Conservation (phyloP, 1,139 yeast genomes). For the Chernovozyma aurita region DNA sequence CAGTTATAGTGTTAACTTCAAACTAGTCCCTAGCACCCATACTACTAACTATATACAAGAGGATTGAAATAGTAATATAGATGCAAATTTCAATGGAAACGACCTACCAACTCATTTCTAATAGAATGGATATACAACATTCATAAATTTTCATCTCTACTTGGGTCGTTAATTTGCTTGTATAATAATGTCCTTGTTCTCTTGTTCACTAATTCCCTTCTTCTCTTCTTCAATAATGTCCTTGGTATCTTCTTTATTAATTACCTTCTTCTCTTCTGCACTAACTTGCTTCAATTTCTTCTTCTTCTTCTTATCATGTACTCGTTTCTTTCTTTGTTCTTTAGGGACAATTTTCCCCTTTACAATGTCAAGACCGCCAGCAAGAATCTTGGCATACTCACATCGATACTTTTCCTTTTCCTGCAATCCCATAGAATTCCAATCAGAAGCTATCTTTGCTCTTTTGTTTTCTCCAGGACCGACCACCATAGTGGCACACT, state of each 20-base stretch:
- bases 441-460: slow-evolving; percentile 8
- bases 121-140: too few relatives aligned
- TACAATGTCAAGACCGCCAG: slow-evolving; percentile 27
- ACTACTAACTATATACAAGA: too few relatives aligned
- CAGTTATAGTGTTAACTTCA: slow-evolving; percentile 16
- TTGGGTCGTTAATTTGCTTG: too few relatives aligned
- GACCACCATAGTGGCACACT: not conserved
- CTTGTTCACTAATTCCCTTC: too few relatives aligned
- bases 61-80: too few relatives aligned
- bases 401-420: slow-evolving; percentile 21
- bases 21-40: too few relatives aligned
- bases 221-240: not conserved
- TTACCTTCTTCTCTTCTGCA: slow-evolving; percentile 5
- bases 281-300: slow-evolving; percentile 6
- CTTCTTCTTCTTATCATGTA: slow-evolving; percentile 1
- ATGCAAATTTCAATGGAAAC: too few relatives aligned
- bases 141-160: too few relatives aligned
- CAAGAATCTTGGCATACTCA: slow-evolving; percentile 25
- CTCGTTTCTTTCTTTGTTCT: slow-evolving; percentile 13
- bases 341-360: slow-evolving; percentile 25
- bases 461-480: slow-evolving; percentile 2
- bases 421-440: slow-evolving; percentile 24
- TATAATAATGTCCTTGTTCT: too few relatives aligned
- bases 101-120: too few relatives aligned
- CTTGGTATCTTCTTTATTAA: not conserved